Percentiles rank a stretch among this genome's conserved stretches.
phyloP scores from a whole-genome alignment of 148 eudicot genomes.

The Amaranthus cruentus region DNA sequence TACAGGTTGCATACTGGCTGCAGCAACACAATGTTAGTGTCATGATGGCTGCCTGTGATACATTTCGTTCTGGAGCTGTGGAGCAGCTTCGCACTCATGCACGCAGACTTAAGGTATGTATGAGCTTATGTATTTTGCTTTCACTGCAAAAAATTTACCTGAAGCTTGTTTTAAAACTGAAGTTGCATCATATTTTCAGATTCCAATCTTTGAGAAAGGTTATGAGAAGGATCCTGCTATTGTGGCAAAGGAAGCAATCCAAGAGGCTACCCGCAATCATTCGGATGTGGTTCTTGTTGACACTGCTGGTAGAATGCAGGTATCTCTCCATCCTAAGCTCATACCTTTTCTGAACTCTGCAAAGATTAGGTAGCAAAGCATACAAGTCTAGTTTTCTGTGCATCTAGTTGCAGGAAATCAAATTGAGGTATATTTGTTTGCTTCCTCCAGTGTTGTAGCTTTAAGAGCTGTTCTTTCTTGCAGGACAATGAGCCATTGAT shows the following conservation, averaged over 20 bases:
- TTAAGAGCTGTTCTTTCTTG: background rate
- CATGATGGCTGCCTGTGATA: conserved; percentile 99
- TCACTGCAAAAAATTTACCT: background rate
- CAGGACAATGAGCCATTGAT: conserved; percentile 98
- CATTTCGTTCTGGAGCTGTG: conserved; percentile 97
- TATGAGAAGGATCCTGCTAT: conserved; percentile 98
- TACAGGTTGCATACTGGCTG: conserved; percentile 97
- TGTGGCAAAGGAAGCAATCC: conserved; percentile 97
- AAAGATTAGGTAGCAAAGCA: background rate
- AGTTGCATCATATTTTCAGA: conserved; percentile 33
- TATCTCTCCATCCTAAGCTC: conserved; percentile 20
- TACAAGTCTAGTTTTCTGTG: background rate
- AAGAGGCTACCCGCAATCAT: conserved; percentile 81
- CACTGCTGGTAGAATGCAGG: conserved; percentile 99
- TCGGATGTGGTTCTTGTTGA: conserved; percentile 99
- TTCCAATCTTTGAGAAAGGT: conserved; percentile 98
- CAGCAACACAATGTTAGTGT: conserved; percentile 81
- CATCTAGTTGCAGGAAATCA: background rate
- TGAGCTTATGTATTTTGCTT: background rate
- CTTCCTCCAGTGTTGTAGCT: background rate
- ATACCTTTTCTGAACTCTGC: background rate
- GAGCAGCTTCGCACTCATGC: conserved; percentile 99
- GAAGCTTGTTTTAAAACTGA: conserved; percentile 5
- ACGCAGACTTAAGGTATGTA: conserved; percentile 93
- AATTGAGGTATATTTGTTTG: background rate